Percentiles rank a stretch among this genome's conserved stretches.
Conservation (phyloP, 1,284 basidiomycete genomes). For the Leccinum angustisporum region DNA sequence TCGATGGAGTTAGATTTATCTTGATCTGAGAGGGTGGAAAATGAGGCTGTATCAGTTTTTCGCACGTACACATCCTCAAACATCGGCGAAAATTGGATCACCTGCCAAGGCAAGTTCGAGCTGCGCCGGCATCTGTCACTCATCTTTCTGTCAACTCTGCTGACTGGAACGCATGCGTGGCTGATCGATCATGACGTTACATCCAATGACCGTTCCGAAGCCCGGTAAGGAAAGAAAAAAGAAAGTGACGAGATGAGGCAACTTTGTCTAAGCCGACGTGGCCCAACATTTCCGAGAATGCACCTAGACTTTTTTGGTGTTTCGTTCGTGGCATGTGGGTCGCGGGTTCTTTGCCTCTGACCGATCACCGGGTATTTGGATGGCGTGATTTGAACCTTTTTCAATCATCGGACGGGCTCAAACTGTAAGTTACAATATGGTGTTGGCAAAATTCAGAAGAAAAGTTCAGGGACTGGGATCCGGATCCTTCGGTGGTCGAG, state of each 20-base stretch:
- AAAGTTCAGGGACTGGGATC: conserved; percentile 10
- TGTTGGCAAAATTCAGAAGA: background rate
- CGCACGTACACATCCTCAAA: conserved; percentile 16
- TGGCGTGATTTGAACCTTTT: background rate
- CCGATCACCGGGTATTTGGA: conserved; percentile 10
- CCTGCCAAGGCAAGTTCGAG: background rate
- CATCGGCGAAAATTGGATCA: background rate
- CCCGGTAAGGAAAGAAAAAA: background rate
- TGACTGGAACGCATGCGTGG: background rate
- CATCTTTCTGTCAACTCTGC: background rate
- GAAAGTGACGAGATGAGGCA: conserved; percentile 2
- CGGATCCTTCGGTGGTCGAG: background rate
- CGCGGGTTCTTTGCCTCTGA: background rate
- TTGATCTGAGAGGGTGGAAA: background rate
- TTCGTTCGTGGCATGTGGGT: background rate
- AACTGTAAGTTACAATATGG: background rate
- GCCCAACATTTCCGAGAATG: background rate
- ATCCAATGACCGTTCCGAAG: conserved; percentile 12
- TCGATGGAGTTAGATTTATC: conserved; percentile 4
- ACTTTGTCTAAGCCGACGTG: conserved; percentile 9
- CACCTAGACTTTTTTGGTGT: conserved; percentile 11
- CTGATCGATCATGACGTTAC: background rate
- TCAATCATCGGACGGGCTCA: background rate
- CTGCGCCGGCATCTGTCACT: background rate
- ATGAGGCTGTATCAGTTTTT: background rate